Evolutionary conservation across 1,139 yeast species (phyloP), one percentile per base, ranked within the genome.

Genomic region (Taphrina confusa): DNA sequence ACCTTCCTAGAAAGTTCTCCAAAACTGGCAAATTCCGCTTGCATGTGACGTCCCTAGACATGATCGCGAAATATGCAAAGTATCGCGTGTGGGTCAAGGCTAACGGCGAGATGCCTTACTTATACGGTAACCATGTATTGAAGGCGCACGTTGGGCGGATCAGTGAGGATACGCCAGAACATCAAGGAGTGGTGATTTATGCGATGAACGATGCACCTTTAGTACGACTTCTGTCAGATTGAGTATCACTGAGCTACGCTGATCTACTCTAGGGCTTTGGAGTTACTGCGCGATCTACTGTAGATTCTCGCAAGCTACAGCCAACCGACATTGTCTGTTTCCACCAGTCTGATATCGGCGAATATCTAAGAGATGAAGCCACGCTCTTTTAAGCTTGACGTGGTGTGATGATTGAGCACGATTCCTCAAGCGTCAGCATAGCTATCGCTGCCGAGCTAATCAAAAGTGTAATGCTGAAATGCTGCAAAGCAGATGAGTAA

Each of bases 261-360:
- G 16, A n/a, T 36, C n/a, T 4, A 9, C 3, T 12, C 22, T 42
- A 65, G 66, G 99, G 99, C 0, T 94, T 92, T 69, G 99, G 98
- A 62, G 95, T 92, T 12, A 82, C 92, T 70, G 91, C 98, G 44
- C 91, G 89, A 73, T 83, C 95, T 30, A 90, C 97, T n/a, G 79
- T 82, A 47, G 98, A 91, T 71, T 84, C 94, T 22, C 82, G 94
- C 73, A 82, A 83, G 70, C 77, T 90, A 67, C 95, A 87, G 71
- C 98, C 98, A 56, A 92, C 95, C 25, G 95, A 85, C 40, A 91
- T 92, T 56, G 96, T 91, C 14, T 95, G 95, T 9, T 92, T 88
- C 73, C 84, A 98, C 80, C 99, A 92, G 73, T 87, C 95, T 67
- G 99, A 92, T 77, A 90, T 92, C 68, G 99, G 99, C 66, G 99